Conservation (phyloP, 2,329 filamentous ascomycete genomes). For the Ciborinia camelliae region DNA sequence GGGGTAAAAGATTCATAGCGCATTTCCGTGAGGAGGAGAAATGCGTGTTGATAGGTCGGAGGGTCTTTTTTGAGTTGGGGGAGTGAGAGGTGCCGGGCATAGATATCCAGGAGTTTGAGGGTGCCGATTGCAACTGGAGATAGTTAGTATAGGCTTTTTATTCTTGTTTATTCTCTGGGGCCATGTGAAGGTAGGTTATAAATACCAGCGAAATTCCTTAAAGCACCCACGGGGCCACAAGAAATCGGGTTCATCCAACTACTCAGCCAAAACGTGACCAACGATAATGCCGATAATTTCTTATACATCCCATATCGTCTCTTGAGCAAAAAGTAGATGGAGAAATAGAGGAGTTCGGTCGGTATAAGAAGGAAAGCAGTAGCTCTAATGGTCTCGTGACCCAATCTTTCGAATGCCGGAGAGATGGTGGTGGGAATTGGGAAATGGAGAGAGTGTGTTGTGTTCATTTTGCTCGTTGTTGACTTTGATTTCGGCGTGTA, state of each 20-base stretch:
- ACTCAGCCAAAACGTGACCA: constrained; percentile 32
- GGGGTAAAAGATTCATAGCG: constrained; percentile 45
- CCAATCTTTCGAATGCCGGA: constrained; percentile 28
- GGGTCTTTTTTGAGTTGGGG: constrained; percentile 31
- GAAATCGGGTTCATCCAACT: constrained; percentile 36
- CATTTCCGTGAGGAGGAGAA: constrained; percentile 42
- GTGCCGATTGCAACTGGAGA: constrained; percentile 38
- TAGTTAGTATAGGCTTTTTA: constrained; percentile 2
- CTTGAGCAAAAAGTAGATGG: constrained; percentile 36
- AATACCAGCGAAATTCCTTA: constrained; percentile 40
- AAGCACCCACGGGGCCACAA: constrained; percentile 35
- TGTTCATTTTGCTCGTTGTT: constrained; percentile 29
- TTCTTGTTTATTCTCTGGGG: neutral
- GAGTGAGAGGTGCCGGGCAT: constrained; percentile 37
- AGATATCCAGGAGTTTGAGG: constrained; percentile 44
- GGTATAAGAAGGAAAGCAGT: constrained; percentile 34
- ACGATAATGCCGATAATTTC: constrained; percentile 28
- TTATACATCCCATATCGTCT: constrained; percentile 28
- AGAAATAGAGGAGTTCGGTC: constrained; percentile 35
- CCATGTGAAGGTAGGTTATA: neutral
- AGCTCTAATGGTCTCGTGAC: constrained; percentile 32
- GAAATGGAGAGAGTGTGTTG: constrained; percentile 23
- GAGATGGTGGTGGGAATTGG: constrained; percentile 27
- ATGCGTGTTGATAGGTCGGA: constrained; percentile 34
- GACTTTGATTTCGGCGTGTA: neutral